Conservation (phyloP, 78 protist species). For the Speleostelium caveatum region DNA sequence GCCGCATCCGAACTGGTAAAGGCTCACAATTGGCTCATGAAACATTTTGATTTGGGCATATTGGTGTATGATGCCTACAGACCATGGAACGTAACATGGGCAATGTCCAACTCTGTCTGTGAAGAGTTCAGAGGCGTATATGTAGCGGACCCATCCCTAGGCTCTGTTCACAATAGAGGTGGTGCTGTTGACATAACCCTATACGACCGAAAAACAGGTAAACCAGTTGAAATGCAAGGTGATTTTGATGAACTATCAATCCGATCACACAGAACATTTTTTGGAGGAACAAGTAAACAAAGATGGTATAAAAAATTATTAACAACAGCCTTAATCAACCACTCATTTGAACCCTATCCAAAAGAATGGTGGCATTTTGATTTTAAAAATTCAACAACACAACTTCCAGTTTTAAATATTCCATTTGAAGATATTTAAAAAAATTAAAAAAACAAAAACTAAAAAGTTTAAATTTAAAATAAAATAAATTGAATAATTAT, state of each 20-base stretch:
- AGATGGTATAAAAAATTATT: conserved; percentile 48
- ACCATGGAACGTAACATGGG: conserved; percentile 72
- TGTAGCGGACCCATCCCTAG: conserved; percentile 48
- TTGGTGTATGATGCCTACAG: conserved; percentile 35
- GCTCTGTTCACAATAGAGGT: conserved; percentile 68
- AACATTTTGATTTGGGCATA: conserved; percentile 41
- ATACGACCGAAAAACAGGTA: conserved; percentile 15
- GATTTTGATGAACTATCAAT: conserved; percentile 56
- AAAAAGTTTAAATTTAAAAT: no score
- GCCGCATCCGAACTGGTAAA: conserved; percentile 22
- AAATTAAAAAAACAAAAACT: no score
- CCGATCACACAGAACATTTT: conserved; percentile 54
- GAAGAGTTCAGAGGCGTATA: conserved; percentile 38
- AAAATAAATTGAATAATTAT: no score
- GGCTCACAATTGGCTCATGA: conserved; percentile 42
- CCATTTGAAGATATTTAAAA: conserved; percentile 35
- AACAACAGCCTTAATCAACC: conserved; percentile 45
- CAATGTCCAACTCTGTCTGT: conserved; percentile 1
- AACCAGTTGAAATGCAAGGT: conserved; percentile 37
- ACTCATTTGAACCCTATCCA: conserved; percentile 19
- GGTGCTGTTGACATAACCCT: conserved; percentile 62
- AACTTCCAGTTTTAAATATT: conserved; percentile 41
- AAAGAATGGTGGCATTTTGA: conserved; percentile 79
- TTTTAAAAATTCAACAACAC: background rate
- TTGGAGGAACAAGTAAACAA: conserved; percentile 51